Percentiles rank a stretch among this genome's conserved stretches.
Conservation (phyloP, 2,329 filamentous ascomycete genomes). For the Aureobasidium namibiae region DNA sequence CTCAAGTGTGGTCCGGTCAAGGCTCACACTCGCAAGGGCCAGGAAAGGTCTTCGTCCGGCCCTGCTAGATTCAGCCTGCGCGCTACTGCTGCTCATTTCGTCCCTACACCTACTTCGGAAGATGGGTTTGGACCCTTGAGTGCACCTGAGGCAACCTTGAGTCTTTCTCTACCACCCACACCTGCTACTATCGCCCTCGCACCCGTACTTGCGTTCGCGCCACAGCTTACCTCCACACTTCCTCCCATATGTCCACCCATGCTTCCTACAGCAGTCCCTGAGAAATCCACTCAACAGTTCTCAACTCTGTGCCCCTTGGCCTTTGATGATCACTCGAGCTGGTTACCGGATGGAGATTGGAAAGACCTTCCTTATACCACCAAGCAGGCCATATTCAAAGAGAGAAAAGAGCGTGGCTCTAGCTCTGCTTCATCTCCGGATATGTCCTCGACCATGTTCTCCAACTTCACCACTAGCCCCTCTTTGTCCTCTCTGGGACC, state of each 20-base stretch:
- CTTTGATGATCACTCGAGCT: neutral
- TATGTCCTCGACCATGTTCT: neutral
- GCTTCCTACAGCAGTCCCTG: neutral
- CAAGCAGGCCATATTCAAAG: neutral
- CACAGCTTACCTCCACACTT: neutral
- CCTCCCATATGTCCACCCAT: neutral
- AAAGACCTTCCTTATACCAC: neutral
- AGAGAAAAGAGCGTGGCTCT: neutral
- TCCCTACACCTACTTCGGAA: neutral
- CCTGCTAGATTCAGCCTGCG: conserved; percentile 11
- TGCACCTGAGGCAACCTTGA: neutral
- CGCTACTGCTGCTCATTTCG: conserved; percentile 14
- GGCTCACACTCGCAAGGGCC: neutral
- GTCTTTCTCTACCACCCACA: neutral
- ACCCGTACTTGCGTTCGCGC: neutral
- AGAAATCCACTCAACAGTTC: neutral
- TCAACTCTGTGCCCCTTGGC: neutral
- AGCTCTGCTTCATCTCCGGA: neutral
- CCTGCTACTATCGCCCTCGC: neutral
- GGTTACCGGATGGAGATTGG: neutral
- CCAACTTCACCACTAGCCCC: neutral
- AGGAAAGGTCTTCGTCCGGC: neutral
- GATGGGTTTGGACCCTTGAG: neutral
- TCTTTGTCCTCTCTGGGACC: neutral
- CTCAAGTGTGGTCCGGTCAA: neutral